Base-by-base conservation (phyloP, 1,284 basidiomycete species). In the Apiotrichum gamsii region DNA sequence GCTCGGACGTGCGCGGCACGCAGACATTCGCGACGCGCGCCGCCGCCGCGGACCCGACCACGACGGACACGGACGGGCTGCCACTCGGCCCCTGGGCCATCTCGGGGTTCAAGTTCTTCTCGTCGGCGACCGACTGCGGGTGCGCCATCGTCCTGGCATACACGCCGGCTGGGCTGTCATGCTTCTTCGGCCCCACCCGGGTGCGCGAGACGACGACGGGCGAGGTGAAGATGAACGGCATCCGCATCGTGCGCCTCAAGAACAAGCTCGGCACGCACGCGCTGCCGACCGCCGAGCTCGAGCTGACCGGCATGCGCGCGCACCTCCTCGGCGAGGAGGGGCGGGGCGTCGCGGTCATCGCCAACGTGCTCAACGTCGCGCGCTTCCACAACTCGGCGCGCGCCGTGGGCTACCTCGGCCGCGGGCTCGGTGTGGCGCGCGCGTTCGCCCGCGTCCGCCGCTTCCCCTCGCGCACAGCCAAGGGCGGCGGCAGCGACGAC, bases 71-170 rank as follows among this genome's bases (percentile, higher is more conserved):
- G 14, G 38, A 54, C 37, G 53, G 53, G 10, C 49, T 49, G 19
- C 46, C 49, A 6, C 46, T 54, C 10, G 53, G 53, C 18, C 49
- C 49, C 2, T 54, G 49, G 49, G 30, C n/a, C 14, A 72, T 87
- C 19, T 72, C 84, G 52, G 84, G 85, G 1, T 81, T 87, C 70
- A 87, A 87, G 70, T 85, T 85, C 85, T 89, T 89, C 73, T 85
- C 84, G 9, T 85, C 83, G 45, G 87, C 86, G 1, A 85, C 85
- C 0, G 87, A 89, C 58, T 51, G 53, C 40, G 49, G 46, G 11
- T 48, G 46, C 21, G 44, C 42, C 16, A 19, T 54, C 23, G 21
- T 54, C 9, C 53, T 54, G 25, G 53, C 53, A 4, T 45, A 49
- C 46, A 54, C 53, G 19, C 25, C 32, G 24, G 35, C 39, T 16